Evolutionary conservation across 805 yeast genomes (phyloP).

Genomic region (Kurtzmaniella fragi): DNA sequence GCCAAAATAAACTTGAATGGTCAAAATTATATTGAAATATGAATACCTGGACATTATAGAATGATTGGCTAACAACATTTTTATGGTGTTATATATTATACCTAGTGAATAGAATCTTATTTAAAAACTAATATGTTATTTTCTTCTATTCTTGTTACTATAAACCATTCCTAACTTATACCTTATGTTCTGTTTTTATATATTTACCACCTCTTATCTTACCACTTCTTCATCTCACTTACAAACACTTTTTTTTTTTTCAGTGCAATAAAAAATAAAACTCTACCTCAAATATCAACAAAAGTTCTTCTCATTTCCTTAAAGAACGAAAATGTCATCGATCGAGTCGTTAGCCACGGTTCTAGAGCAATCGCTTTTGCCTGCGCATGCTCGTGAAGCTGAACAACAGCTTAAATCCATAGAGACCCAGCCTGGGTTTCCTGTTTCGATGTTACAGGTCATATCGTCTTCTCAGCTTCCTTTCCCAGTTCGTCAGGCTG

Average conservation of each 20-base stretch:
- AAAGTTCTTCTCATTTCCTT: constrained; percentile 7
- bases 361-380: constrained; percentile 60
- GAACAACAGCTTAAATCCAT: constrained; percentile 59
- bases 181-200: too few species aligned
- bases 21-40: background rate
- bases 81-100: too few species aligned
- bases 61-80: too few species aligned
- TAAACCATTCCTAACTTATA: too few species aligned
- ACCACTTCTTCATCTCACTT: too few species aligned
- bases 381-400: constrained; percentile 59
- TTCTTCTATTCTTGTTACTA: too few species aligned
- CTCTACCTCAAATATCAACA: constrained; percentile 27
- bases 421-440: constrained; percentile 70
- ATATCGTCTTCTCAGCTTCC: constrained; percentile 59
- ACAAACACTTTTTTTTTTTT: too few species aligned
- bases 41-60: too few species aligned
- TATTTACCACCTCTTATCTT: too few species aligned
- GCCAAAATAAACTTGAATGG: background rate
- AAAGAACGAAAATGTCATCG: constrained; percentile 17
- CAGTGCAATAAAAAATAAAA: background rate
- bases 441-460: constrained; percentile 68
- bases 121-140: too few species aligned
- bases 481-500: constrained; percentile 70
- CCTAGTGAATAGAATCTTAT: too few species aligned
- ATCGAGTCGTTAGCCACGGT: constrained; percentile 49